Evolutionary conservation across 2,329 filamentous ascomycete genomes (phyloP), one percentile per base, ranked within the genome.

Genomic region (Cylindrodendrum hubeiense): DNA sequence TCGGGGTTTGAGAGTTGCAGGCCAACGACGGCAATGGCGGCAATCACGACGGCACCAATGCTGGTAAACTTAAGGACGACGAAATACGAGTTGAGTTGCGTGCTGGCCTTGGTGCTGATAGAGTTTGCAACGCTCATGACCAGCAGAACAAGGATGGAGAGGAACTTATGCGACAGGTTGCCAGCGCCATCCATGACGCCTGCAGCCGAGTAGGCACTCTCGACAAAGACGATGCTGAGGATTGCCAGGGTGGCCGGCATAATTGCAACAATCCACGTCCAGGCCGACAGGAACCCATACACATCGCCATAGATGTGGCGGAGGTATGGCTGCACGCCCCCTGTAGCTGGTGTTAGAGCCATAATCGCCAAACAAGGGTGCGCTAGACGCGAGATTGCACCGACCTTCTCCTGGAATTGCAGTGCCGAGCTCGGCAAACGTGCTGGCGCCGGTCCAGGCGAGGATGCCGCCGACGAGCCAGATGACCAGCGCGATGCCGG

Each of bases 221-320:
- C 83, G 61, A 90, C 83, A 67, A 91, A 90, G 24, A 90, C 87
- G 66, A 91, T 90, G 71, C 85, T 86, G 28, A 90, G 82, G 50
- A 91, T 91, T 10, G 88, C 89, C 64, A 90, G 82, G 0, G 89
- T 89, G 0, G 88, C 87, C 0, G 89, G 89, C 84, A 90, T 91
- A 24, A 90, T 85, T 21, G 86, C 87, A 6, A 90, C 83, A 58
- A 91, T 85, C 86, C 89, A 91, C 0, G 88, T 88, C 89, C 89
- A 91, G 0, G 88, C 87, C 6, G 87, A 87, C 5, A 90, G 75
- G 70, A 90, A 91, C n/a, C 88, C 89, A 52, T 85, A 84, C 2
- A 87, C 78, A 53, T 90, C 87, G 30, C 89, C 89, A 66, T 85
- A 91, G 34, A 90, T 85, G 74, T 88, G 84, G 68, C 84, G 82